phyloP scores from a whole-genome alignment of 495 filamentous ascomycete species.

The Penicillium steckii region DNA sequence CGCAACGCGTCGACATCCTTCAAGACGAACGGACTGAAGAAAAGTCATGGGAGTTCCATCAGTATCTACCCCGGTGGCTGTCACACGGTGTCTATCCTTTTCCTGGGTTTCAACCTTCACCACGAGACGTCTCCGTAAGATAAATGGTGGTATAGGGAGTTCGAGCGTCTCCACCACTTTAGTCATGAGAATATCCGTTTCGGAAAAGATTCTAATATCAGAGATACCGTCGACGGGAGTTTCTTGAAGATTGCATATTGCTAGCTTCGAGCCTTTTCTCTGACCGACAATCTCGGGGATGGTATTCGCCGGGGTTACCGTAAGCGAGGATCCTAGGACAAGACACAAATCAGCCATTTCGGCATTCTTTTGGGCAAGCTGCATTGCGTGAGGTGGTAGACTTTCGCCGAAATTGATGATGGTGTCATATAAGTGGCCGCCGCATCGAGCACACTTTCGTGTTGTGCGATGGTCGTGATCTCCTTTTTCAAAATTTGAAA shows the following conservation, averaged over 20 bases:
- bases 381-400: background rate
- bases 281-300: constrained; percentile 1
- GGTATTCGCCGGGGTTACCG: background rate
- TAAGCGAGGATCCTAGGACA: constrained; percentile 2
- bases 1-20: constrained; percentile 7
- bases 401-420: constrained; percentile 2
- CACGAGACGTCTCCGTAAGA: background rate
- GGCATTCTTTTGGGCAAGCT: background rate
- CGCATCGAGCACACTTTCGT: constrained; percentile 3
- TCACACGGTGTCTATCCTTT: background rate
- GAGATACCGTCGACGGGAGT: constrained; percentile 1
- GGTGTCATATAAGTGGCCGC: background rate
- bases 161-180: constrained; percentile 3
- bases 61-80: constrained; percentile 9
- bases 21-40: constrained; percentile 11
- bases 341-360: constrained; percentile 2
- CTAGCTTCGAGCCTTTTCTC: constrained; percentile 2
- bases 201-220: background rate
- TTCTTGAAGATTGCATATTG: constrained; percentile 4
- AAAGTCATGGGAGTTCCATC: constrained; percentile 9
- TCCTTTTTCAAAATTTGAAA: constrained; percentile 2
- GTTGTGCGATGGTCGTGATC: constrained; percentile 4
- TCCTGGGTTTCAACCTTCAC: constrained; percentile 5
- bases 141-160: background rate
- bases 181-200: constrained; percentile 2